A percentile compares a stretch with the other conserved stretches of the same genome.
These are phyloP conservation scores for Vitis hybrid DNA, from an alignment of 177 flowering plant species.

Conservation along the genomic window DNA sequence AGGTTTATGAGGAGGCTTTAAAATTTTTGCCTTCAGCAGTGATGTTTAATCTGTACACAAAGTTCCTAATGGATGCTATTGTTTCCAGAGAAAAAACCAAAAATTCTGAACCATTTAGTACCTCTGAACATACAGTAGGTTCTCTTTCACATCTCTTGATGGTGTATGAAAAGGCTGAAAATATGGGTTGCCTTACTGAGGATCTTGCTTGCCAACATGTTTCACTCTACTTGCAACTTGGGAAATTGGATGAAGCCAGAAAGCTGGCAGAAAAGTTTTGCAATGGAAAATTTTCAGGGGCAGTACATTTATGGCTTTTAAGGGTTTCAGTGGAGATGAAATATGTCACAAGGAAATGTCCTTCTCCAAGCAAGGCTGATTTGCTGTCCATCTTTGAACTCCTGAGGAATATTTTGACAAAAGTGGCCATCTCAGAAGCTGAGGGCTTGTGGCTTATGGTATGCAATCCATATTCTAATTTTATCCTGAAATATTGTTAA, in stretches of 20 bases:
- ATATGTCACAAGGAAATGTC: slow-evolving; percentile 34
- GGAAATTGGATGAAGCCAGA: slow-evolving; percentile 65
- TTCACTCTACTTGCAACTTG: slow-evolving; percentile 55
- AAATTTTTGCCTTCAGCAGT: slow-evolving; percentile 44
- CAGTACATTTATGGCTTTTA: slow-evolving; percentile 56
- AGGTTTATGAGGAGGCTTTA: slow-evolving; percentile 89
- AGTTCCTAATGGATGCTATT: slow-evolving; percentile 58
- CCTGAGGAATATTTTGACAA: slow-evolving; percentile 38
- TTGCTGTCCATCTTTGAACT: slow-evolving; percentile 52
- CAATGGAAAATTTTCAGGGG: slow-evolving; percentile 40
- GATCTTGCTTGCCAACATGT: slow-evolving; percentile 81
- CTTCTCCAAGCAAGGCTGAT: slow-evolving; percentile 46
- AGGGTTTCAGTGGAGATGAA: slow-evolving; percentile 66
- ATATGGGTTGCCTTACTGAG: slow-evolving; percentile 61
- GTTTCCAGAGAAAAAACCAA: slow-evolving; percentile 26
- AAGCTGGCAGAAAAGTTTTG: slow-evolving; percentile 61
- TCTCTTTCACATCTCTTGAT: slow-evolving; percentile 42
- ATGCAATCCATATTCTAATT: slow-evolving; percentile 20
- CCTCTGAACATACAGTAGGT: slow-evolving; percentile 12
- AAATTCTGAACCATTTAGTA: slow-evolving; percentile 13
- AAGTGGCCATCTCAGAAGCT: slow-evolving; percentile 55
- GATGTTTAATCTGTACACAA: slow-evolving; percentile 58
- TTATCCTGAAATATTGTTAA: neutral
- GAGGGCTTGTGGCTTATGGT: slow-evolving; percentile 91
- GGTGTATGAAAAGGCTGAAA: slow-evolving; percentile 71